Base-by-base conservation (phyloP, 1,284 basidiomycete species). In the Fomitopsis pinicola region DNA sequence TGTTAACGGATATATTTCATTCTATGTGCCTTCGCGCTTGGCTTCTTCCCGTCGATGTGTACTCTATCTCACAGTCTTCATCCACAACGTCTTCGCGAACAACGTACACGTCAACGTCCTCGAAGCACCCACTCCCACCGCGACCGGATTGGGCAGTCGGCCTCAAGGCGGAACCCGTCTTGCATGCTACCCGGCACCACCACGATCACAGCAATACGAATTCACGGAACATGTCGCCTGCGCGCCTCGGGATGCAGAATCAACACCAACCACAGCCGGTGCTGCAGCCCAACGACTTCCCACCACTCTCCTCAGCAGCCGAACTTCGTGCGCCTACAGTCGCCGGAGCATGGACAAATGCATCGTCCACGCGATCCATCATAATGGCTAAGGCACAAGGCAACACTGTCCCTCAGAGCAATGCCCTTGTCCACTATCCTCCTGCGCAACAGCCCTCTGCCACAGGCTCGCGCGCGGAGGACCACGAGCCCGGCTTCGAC, bases 121-220 rank as follows among this genome's bases (percentile, higher is more conserved):
- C 87, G 38, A 84, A 88, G 68, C 91, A 93, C 69, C 91, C 91
- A 28, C 78, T 93, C 52, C 91, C 91, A 10, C 76, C 89, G 4
- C 81, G 91, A 61, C 91, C 91, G 44, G 91, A 93, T 70, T 93
- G 91, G 91, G 91, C 91, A 26, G 89, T 92, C 12, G 89, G 90
- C 8, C 77, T 92, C 40, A 89, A 87, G 70, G 83, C 90, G 0
- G 85, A 89, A 63, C 83, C 86, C 46, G 86, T 82, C 12, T 72
- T 87, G 46, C 82, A 85, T 64, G 66, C 80, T 53, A 73, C 79
- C 1, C 73, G 76, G 44, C 74, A 77, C 59, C 69, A 54, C 35
- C 52, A 75, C 53, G 78, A 81, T 35, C 81, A 83, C 67, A 80
- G 81, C 62, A 60, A 67, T 63, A 61, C 69, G 3, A 66, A 68